Conservation (phyloP, 2,329 filamentous ascomycete species). For the Seiridium cupressi region DNA sequence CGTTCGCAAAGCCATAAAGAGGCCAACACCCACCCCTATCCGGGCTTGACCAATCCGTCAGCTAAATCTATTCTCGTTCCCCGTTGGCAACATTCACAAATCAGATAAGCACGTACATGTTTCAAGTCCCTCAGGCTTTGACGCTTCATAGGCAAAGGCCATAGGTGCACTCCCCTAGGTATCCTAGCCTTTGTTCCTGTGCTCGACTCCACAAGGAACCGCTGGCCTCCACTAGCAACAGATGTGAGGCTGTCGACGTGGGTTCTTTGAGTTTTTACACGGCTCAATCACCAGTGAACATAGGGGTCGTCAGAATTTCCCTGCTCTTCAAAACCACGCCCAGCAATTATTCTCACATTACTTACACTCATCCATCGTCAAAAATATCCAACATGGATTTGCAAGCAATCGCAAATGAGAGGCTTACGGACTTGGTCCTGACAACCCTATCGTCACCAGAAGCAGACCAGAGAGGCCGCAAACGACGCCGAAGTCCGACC, state of each 20-base stretch:
- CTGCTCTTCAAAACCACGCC: neutral
- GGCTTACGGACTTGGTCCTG: constrained; percentile 21
- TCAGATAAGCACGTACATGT: neutral
- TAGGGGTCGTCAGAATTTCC: neutral
- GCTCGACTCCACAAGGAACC: neutral
- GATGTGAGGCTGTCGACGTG: constrained; percentile 4
- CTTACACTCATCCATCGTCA: neutral
- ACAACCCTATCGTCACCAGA: constrained; percentile 27
- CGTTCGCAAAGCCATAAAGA: neutral
- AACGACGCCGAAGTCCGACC: constrained; percentile 31
- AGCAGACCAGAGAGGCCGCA: constrained; percentile 31
- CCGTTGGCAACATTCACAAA: no score
- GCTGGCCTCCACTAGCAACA: neutral
- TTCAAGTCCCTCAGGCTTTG: neutral
- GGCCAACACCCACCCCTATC: neutral
- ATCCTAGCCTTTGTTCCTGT: neutral
- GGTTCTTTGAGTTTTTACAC: neutral
- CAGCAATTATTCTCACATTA: neutral
- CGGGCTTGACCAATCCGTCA: neutral
- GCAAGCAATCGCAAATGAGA: constrained; percentile 17
- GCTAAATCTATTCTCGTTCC: neutral
- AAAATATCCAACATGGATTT: constrained; percentile 17
- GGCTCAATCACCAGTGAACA: neutral
- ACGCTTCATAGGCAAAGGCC: no score
- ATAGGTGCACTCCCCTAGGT: neutral